A percentile compares a stretch with the other conserved stretches of the same genome.
Evolutionary conservation across 1,139 yeast genomes (phyloP).

Genomic region (Suhomyces anneliseae): DNA sequence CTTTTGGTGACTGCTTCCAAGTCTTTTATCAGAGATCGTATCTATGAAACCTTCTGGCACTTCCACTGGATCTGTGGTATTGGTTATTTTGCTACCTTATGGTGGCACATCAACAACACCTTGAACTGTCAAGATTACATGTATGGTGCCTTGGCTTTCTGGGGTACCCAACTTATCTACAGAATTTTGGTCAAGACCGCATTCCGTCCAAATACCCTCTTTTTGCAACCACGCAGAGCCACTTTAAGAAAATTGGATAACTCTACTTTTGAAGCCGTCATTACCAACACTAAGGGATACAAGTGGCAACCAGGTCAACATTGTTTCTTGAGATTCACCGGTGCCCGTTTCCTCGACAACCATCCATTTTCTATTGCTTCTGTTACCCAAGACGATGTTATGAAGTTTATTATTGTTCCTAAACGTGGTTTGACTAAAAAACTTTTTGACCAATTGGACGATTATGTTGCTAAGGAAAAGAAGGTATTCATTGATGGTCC

Average conservation of each 20-base stretch:
- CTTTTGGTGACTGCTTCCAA: conserved; percentile 50
- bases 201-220: conserved; percentile 43
- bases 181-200: conserved; percentile 54
- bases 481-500: conserved; percentile 60
- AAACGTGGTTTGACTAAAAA: conserved; percentile 50
- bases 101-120: conserved; percentile 47
- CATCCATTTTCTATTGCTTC: conserved; percentile 66
- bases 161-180: conserved; percentile 54
- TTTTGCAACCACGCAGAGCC: conserved; percentile 50
- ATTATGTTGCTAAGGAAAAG: conserved; percentile 22
- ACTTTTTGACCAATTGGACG: conserved; percentile 30
- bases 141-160: conserved; percentile 58
- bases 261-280: conserved; percentile 41
- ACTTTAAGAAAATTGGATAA: conserved; percentile 30
- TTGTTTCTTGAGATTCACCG: conserved; percentile 51
- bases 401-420: conserved; percentile 53
- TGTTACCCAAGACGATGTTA: conserved; percentile 28
- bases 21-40: conserved; percentile 39
- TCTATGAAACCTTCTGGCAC: conserved; percentile 56
- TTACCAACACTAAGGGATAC: conserved; percentile 39
- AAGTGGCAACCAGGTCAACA: conserved; percentile 66
- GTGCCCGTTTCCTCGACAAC: conserved; percentile 49
- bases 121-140: conserved; percentile 48
- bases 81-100: conserved; percentile 52
- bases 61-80: conserved; percentile 61